phyloP scores from a whole-genome alignment of 371 early-diverging fungal species.

The Blakeslea trispora region DNA sequence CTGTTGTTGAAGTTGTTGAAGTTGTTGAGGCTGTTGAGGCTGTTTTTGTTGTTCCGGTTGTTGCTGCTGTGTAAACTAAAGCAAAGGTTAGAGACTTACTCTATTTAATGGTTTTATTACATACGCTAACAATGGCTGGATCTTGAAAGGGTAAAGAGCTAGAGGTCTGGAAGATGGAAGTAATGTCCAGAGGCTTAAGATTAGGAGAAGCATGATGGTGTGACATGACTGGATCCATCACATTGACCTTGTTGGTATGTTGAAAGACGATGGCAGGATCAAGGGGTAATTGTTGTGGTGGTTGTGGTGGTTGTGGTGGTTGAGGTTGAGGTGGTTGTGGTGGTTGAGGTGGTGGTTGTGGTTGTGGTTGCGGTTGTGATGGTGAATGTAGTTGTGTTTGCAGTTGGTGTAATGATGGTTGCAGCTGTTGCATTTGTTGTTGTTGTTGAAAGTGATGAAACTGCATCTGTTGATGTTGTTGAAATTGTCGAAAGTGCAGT shows the following conservation, averaged over 20 bases:
- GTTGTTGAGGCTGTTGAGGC: too few relatives aligned
- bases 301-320: background rate
- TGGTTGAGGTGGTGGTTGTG: background rate
- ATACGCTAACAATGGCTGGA: conserved; percentile 31
- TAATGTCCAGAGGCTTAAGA: conserved; percentile 2
- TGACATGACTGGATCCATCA: too few relatives aligned
- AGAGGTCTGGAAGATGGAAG: background rate
- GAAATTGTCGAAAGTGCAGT: background rate
- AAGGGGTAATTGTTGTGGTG: conserved; percentile 1
- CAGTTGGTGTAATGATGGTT: background rate
- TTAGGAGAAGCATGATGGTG: background rate
- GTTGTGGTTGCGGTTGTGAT: too few relatives aligned
- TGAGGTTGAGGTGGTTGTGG: background rate
- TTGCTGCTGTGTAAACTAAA: background rate
- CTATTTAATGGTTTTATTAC: too few relatives aligned
- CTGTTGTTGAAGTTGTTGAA: background rate
- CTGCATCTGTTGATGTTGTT: conserved; percentile 2
- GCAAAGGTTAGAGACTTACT: conserved; percentile 3
- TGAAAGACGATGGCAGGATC: conserved; percentile 13
- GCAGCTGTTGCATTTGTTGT: background rate
- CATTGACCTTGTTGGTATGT: too few relatives aligned
- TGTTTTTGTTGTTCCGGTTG: background rate
- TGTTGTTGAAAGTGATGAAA: conserved; percentile 1
- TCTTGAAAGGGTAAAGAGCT: conserved; percentile 16
- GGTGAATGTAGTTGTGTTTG: too few relatives aligned